Base-by-base conservation (phyloP, 2,329 filamentous ascomycete species). In the Arthrobotrys entomopaga region DNA sequence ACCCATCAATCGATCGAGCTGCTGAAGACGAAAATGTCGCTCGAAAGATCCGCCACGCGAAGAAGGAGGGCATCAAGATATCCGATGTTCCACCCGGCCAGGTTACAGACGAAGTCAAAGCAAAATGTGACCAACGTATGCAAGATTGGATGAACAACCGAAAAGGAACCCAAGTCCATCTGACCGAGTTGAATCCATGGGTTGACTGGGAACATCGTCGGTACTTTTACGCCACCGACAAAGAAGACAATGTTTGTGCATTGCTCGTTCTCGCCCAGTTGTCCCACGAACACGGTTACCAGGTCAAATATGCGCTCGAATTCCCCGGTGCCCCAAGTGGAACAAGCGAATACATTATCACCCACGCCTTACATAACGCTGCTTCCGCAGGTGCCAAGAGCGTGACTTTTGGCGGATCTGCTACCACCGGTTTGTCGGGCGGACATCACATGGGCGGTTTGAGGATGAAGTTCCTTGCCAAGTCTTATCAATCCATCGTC, bases 291-390 rank as follows among this genome's bases (percentile, higher is more conserved):
- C 88, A 96, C 80, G 93, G 93, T 64, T 96, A 92, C 88, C 93
- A 97, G 83, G 90, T 97, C 80, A 97, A 97, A 84, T 97, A 95
- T 84, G 91, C 91, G n/a, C 88, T 97, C 64, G 92, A 97, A 82
- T 97, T 97, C 85, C 93, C 93, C 0, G 88, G 87, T 24, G 87
- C 93, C 0, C 91, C 93, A n/a, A 91, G 88, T 50, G 93, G 93
- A 53, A 90, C 91, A 38, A 97, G 97, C 76, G 93, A 97, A 83
- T 86, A 90, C 46, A 87, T 95, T 46, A 90, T 96, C 78, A 88
- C 90, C 42, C 86, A 90, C 79, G 87, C 90, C 0, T 85, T 96
- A 73, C 87, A 88, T 79, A 83, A 84, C 11, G 85, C 87, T 10
- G 85, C 86, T 1, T 84, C 85, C 7, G 81, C 83, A 0, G 90